Base-by-base conservation (phyloP, 768 basidiomycete genomes). In the Auriculariales sp. region DNA sequence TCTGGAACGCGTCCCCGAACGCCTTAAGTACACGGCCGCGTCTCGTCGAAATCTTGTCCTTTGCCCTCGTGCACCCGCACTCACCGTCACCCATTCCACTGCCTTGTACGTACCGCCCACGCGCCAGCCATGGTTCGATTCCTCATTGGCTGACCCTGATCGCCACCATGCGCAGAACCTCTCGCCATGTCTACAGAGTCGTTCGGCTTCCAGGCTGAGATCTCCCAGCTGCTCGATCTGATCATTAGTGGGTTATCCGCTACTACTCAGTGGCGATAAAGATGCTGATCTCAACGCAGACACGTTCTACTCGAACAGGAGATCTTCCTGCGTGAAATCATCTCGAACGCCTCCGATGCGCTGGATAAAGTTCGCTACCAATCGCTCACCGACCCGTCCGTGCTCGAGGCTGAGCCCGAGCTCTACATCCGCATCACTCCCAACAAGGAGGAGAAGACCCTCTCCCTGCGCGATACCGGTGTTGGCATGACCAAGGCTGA, bases 251-350 rank as follows among this genome's bases (percentile, higher is more conserved):
- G 52, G 86, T n/a, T 10, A 49, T 39, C 53, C 45, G 54, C 50
- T 47, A 19, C 29, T 48, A 39, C 25, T 53, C 42, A 14, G 48
- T 19, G 24, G 49, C 28, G 14, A 35, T 30, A 17, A n/a, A 19
- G 7, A 49, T 33, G 29, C 56, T 59, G 11, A 60, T 34, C 47
- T 12, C 46, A 42, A 9, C n/a, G 17, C 56, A 89, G 87, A 97
- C 77, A 97, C 94, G 55, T 98, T 98, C 82, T 99, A 98, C 81
- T 95, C 92, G 54, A 97, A 99, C 83, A 99, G 77, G 94, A 97
- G 72, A 98, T 99, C 68, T 98, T 98, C 81, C 83, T 99, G 59
- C 88, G 95, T 66, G 95, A 98, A 71, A 55, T 98, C 58, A 97
- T 94, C 70, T 98, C 94, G 56, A 97, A 97, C 72, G 71, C 74